Evolutionary conservation across 345 rosid genomes (phyloP).

Genomic region (Brassica incana): DNA sequence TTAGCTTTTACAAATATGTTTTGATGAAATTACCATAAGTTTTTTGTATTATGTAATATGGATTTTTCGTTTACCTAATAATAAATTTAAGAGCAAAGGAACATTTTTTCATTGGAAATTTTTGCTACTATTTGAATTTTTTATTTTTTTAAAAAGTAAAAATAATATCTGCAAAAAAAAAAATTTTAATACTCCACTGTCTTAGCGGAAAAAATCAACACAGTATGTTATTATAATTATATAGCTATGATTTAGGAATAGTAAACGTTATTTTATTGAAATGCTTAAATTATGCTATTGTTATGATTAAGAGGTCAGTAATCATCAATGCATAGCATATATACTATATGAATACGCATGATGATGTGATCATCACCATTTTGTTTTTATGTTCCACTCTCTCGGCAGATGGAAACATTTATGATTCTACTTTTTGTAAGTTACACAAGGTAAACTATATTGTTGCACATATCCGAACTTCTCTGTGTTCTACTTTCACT

Average conservation of each 20-base stretch:
- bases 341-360: background rate
- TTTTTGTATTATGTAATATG: no score
- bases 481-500: conserved; percentile 21
- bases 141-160: no score
- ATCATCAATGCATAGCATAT: background rate
- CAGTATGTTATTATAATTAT: no score
- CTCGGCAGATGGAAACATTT: background rate
- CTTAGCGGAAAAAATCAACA: no score
- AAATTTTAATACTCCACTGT: no score
- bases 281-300: background rate
- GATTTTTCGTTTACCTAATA: background rate
- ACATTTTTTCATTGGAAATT: background rate
- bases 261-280: background rate
- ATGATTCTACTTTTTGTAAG: background rate
- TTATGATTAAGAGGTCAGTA: background rate
- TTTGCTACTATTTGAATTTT: background rate
- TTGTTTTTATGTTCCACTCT: background rate
- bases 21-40: no score
- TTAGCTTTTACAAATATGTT: no score
- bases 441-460: background rate
- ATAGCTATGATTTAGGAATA: background rate
- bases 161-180: no score
- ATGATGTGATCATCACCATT: background rate
- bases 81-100: background rate
- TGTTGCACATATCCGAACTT: background rate